phyloP scores from a whole-genome alignment of 2,329 filamentous ascomycete species.

The Stagonosporopsis tanaceti region DNA sequence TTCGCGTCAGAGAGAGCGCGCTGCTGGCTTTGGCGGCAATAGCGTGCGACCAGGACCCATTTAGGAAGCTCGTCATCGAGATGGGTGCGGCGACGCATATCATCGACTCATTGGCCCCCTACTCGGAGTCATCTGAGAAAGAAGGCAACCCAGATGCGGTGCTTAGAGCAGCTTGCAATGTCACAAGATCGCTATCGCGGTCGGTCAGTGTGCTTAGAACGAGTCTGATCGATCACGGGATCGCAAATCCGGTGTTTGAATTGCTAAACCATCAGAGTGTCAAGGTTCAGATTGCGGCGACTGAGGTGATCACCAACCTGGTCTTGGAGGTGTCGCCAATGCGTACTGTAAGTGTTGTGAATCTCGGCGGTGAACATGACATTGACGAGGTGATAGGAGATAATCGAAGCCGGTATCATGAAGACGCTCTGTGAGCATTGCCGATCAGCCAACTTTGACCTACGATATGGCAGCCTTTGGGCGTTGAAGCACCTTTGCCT shows the following conservation, averaged over 20 bases:
- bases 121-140: conserved; percentile 54
- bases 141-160: conserved; percentile 83
- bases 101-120: conserved; percentile 78
- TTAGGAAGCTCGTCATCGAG: conserved; percentile 82
- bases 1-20: conserved; percentile 77
- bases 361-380: too few relatives aligned
- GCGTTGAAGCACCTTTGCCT: conserved; percentile 89
- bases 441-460: conserved; percentile 77
- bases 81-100: conserved; percentile 83
- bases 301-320: conserved; percentile 83
- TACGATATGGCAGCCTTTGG: conserved; percentile 89
- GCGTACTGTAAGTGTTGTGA: conserved; percentile 72
- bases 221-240: conserved; percentile 83
- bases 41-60: conserved; percentile 80
- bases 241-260: conserved; percentile 77
- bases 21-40: conserved; percentile 84
- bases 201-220: conserved; percentile 87
- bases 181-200: conserved; percentile 80
- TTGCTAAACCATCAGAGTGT: conserved; percentile 78
- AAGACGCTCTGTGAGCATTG: conserved; percentile 83
- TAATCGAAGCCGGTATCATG: conserved; percentile 77
- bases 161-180: conserved; percentile 84
- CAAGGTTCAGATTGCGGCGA: conserved; percentile 85
- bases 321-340: conserved; percentile 90
- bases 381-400: conserved; percentile 55